Evolutionary conservation across 2,329 filamentous ascomycete species (phyloP).

Genomic region (Elsinoe necatrix): DNA sequence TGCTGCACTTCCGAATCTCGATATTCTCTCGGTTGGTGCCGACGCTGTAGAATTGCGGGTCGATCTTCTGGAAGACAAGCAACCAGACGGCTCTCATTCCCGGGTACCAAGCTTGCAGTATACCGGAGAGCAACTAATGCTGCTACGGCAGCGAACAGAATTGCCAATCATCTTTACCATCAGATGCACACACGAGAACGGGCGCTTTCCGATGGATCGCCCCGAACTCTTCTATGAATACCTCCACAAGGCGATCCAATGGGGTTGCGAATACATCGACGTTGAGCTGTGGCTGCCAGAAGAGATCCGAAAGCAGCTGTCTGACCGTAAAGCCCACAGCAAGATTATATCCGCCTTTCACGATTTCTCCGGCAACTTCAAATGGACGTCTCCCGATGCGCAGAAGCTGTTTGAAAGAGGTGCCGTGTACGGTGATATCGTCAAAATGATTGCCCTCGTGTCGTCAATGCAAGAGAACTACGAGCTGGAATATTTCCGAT

Average conservation of each 20-base stretch:
- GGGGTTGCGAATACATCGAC: conserved; percentile 84
- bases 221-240: conserved; percentile 68
- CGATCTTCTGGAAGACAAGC: conserved; percentile 67
- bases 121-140: conserved; percentile 78
- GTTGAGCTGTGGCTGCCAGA: conserved; percentile 83
- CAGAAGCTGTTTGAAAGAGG: conserved; percentile 64
- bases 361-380: conserved; percentile 76
- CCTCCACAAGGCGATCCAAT: conserved; percentile 74
- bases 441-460: conserved; percentile 85
- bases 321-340: conserved; percentile 64
- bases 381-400: conserved; percentile 68
- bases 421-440: conserved; percentile 68
- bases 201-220: conserved; percentile 75
- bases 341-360: conserved; percentile 89
- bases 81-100: conserved; percentile 53
- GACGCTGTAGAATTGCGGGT: conserved; percentile 81
- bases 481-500: conserved; percentile 81
- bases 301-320: conserved; percentile 58
- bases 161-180: conserved; percentile 87
- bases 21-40: conserved; percentile 77
- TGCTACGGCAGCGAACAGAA: conserved; percentile 72
- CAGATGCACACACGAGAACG: conserved; percentile 72
- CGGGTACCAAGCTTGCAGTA: conserved; percentile 70
- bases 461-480: conserved; percentile 79
- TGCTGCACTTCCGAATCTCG: conserved; percentile 72